These are phyloP conservation scores for Russula abietina DNA, from an alignment of 768 basidiomycete genomes.

Conservation along the genomic window DNA sequence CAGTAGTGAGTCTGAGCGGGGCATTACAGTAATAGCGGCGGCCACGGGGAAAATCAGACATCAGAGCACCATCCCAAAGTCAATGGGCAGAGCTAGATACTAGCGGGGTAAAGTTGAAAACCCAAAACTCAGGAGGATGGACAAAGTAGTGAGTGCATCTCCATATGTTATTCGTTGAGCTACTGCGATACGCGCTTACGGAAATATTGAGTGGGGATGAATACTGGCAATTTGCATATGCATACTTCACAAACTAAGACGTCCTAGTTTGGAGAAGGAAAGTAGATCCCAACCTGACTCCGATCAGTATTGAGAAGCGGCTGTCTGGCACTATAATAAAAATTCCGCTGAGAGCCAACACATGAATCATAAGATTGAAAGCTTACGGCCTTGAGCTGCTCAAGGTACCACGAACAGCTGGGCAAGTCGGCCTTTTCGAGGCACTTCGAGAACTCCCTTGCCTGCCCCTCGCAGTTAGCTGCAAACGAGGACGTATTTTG, in stretches of 20 bases:
- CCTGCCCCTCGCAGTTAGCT: slow-evolving; percentile 67
- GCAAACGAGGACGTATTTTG: slow-evolving; percentile 44
- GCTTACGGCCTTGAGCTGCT: slow-evolving; percentile 82
- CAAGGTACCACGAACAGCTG: slow-evolving; percentile 81
- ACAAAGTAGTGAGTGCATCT: no score
- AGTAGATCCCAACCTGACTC: background rate
- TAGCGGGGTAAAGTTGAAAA: background rate
- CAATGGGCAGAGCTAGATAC: background rate
- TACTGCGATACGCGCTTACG: background rate
- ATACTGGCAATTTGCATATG: background rate
- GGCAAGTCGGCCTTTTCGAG: slow-evolving; percentile 74
- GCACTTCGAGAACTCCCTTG: slow-evolving; percentile 84
- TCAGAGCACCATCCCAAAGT: background rate
- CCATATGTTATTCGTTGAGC: background rate
- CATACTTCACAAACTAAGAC: slow-evolving; percentile 1
- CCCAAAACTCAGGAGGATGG: background rate
- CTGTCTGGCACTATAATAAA: slow-evolving; percentile 21
- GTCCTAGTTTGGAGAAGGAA: background rate
- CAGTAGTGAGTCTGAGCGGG: background rate
- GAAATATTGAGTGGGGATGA: slow-evolving; percentile 8
- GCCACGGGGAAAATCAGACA: no score
- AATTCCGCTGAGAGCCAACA: background rate
- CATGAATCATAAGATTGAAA: background rate
- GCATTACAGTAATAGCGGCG: background rate
- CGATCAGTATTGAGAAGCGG: slow-evolving; percentile 25